Percentiles rank a stretch among this genome's conserved stretches.
Conservation (phyloP, 805 yeast species). For the Kazachstania bromeliacearum region DNA sequence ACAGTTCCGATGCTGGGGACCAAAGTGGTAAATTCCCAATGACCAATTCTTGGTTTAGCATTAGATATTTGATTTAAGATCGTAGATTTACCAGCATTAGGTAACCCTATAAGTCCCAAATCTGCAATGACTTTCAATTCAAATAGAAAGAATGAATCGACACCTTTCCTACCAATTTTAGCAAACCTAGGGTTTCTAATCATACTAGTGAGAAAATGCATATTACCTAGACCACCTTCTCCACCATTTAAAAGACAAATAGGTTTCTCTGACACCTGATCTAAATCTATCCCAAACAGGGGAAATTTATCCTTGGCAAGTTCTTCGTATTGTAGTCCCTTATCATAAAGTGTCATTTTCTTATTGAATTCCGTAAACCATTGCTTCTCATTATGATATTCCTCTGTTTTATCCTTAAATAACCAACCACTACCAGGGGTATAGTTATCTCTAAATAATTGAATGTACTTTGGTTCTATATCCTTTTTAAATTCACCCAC, state of each 20-base stretch:
- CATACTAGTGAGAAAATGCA: constrained; percentile 79
- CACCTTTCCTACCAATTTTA: constrained; percentile 64
- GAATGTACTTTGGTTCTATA: constrained; percentile 38
- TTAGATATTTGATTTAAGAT: constrained; percentile 75
- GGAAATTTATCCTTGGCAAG: constrained; percentile 62
- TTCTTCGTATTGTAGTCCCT: constrained; percentile 49
- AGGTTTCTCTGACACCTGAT: constrained; percentile 54
- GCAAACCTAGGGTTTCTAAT: constrained; percentile 87
- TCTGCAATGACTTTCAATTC: constrained; percentile 89
- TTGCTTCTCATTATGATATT: constrained; percentile 53
- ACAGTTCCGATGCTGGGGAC: constrained; percentile 91
- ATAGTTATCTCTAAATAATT: constrained; percentile 54
- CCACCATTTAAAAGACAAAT: constrained; percentile 73
- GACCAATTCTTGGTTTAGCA: constrained; percentile 87
- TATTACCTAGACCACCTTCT: constrained; percentile 89
- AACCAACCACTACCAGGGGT: constrained; percentile 74
- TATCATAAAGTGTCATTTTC: constrained; percentile 58
- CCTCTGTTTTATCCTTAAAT: constrained; percentile 69
- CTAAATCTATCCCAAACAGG: constrained; percentile 66
- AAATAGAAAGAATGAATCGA: constrained; percentile 59
- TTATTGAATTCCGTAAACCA: constrained; percentile 58
- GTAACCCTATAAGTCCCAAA: constrained; percentile 87
- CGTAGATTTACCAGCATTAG: constrained; percentile 95
- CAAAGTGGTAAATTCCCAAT: constrained; percentile 93
- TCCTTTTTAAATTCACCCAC: constrained; percentile 25